A percentile compares a stretch with the other conserved stretches of the same genome.
phyloP scores from a whole-genome alignment of 2,329 filamentous ascomycete genomes.

The Cercospora brassicicola region DNA sequence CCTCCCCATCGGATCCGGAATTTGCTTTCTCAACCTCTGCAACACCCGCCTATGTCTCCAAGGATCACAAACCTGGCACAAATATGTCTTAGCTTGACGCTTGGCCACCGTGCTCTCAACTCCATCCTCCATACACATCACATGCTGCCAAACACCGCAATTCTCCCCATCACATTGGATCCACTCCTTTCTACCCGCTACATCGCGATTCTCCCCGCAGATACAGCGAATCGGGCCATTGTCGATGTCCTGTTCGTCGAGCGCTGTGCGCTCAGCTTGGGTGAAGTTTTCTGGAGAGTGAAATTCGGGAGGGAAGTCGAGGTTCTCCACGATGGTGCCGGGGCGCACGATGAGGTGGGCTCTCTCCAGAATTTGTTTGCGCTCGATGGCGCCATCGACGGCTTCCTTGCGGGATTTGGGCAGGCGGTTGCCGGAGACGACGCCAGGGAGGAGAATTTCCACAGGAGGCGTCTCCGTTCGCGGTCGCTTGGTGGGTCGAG shows the following conservation, averaged over 20 bases:
- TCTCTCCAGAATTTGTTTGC: constrained; percentile 23
- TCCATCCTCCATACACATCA: constrained; percentile 27
- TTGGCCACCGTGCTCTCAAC: constrained; percentile 12
- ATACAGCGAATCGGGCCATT: constrained; percentile 32
- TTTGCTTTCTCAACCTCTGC: constrained; percentile 18
- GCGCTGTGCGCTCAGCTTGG: constrained; percentile 6
- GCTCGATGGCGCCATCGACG: constrained; percentile 18
- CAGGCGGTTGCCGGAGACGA: constrained; percentile 28
- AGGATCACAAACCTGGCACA: constrained; percentile 33
- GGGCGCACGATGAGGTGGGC: constrained; percentile 6
- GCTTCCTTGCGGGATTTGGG: constrained; percentile 29
- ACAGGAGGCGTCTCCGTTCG: background rate
- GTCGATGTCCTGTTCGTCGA: constrained; percentile 1
- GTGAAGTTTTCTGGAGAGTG: constrained; percentile 29
- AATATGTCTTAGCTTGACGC: constrained; percentile 19
- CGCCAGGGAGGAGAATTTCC: background rate
- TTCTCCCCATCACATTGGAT: constrained; percentile 26
- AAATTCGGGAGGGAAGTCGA: constrained; percentile 34
- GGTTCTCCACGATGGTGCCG: background rate
- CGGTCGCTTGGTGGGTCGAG: background rate
- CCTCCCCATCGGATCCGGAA: background rate
- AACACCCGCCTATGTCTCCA: constrained; percentile 25
- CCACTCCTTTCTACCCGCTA: constrained; percentile 22
- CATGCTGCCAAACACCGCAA: constrained; percentile 37
- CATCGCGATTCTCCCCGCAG: constrained; percentile 30